Conservation (phyloP, 345 rosid species). For the Crucihimalaya himalaica region DNA sequence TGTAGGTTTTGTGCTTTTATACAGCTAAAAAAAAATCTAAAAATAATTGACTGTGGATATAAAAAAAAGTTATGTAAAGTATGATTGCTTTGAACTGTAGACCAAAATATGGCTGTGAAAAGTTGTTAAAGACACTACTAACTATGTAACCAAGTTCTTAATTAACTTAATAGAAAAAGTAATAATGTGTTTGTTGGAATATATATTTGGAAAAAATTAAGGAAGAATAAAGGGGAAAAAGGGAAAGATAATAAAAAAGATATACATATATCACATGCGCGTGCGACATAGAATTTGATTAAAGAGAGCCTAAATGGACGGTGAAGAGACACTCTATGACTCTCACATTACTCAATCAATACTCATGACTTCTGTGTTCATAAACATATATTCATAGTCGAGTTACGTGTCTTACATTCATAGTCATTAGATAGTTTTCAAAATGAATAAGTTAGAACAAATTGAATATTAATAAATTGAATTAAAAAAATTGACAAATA, state of each 20-base stretch:
- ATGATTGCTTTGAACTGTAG: no score
- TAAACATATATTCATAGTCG: not conserved
- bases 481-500: no score
- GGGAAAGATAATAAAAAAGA: not conserved
- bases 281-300: slow-evolving; percentile 18
- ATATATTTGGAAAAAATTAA: not conserved
- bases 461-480: no score
- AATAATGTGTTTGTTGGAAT: not conserved
- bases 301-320: slow-evolving; percentile 24
- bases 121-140: no score
- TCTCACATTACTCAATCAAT: slow-evolving; percentile 8
- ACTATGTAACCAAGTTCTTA: not conserved
- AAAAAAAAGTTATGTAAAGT: no score
- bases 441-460: no score
- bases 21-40: no score
- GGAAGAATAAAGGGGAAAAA: not conserved
- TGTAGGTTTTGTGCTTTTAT: no score
- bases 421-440: no score
- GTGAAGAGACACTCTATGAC: slow-evolving; percentile 18
- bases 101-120: no score
- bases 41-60: no score
- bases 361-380: slow-evolving; percentile 14
- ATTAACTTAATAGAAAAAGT: not conserved
- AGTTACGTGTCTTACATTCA: not conserved
- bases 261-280: slow-evolving; percentile 11